phyloP scores from a whole-genome alignment of 495 filamentous ascomycete genomes.

The Cryomyces minteri region DNA sequence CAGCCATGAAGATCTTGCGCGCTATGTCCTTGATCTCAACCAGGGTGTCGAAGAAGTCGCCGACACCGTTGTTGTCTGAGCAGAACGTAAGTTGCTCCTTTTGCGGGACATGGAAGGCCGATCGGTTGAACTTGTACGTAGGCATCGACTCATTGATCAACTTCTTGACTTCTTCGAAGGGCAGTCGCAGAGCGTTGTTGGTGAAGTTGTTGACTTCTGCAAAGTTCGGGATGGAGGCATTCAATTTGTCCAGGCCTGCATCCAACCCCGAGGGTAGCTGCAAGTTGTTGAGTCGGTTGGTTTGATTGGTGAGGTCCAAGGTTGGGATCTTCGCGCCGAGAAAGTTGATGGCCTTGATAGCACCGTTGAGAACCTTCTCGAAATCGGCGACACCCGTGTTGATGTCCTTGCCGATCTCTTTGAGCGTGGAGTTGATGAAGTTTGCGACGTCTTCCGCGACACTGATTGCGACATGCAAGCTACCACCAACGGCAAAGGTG shows the following conservation, averaged over 20 bases:
- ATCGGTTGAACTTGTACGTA: constrained; percentile 57
- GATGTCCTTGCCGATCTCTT: constrained; percentile 44
- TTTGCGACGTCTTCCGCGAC: constrained; percentile 52
- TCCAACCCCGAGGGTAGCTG: constrained; percentile 47
- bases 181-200: constrained; percentile 46
- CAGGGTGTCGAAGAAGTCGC: constrained; percentile 66
- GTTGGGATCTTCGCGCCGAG: constrained; percentile 24
- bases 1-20: constrained; percentile 52
- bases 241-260: constrained; percentile 44
- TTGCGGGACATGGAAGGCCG: constrained; percentile 56
- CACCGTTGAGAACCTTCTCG: constrained; percentile 39
- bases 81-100: constrained; percentile 79
- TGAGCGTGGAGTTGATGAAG: constrained; percentile 55
- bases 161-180: constrained; percentile 58
- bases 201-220: constrained; percentile 63
- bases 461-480: constrained; percentile 46
- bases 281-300: constrained; percentile 48
- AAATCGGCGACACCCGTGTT: constrained; percentile 33
- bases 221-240: constrained; percentile 65
- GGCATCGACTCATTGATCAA: constrained; percentile 46
- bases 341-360: constrained; percentile 28
- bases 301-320: constrained; percentile 37
- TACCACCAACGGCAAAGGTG: constrained; percentile 59
- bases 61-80: constrained; percentile 64
- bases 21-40: constrained; percentile 39